These are phyloP conservation scores for Cystobasidium pallidum DNA, from an alignment of 1,284 basidiomycete genomes.

Conservation along the genomic window DNA sequence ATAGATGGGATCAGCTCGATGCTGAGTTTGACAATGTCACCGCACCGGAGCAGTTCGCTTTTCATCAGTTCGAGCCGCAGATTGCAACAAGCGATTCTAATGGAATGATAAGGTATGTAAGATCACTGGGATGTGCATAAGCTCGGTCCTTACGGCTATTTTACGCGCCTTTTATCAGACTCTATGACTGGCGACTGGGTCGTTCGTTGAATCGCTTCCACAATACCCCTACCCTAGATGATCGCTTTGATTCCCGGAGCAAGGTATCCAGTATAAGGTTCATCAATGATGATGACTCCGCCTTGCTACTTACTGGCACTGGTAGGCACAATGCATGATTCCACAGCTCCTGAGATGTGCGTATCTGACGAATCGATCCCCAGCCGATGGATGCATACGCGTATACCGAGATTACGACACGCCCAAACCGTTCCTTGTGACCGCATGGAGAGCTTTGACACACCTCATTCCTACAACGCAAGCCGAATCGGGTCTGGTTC, in stretches of 20 bases:
- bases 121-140: too few relatives aligned
- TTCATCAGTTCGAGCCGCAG: constrained; percentile 92
- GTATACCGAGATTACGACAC: constrained; percentile 83
- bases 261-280: constrained; percentile 88
- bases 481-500: constrained; percentile 72
- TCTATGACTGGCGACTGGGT: constrained; percentile 91
- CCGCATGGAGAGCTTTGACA: constrained; percentile 85
- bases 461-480: constrained; percentile 68
- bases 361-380: too few relatives aligned
- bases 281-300: constrained; percentile 94
- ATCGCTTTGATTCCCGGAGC: constrained; percentile 59
- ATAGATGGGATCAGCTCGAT: constrained; percentile 78
- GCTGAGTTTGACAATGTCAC: constrained; percentile 71
- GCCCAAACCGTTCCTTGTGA: constrained; percentile 73
- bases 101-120: constrained; percentile 77
- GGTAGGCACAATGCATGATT: constrained; percentile 63
- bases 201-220: constrained; percentile 79
- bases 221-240: constrained; percentile 74
- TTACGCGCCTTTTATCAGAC: constrained; percentile 63
- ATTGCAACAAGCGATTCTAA: constrained; percentile 82
- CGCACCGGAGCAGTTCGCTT: constrained; percentile 75
- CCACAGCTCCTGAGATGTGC: too few relatives aligned
- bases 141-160: too few relatives aligned
- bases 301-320: constrained; percentile 84
- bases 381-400: constrained; percentile 88